A percentile compares a stretch with the other conserved stretches of the same genome.
phyloP scores from a whole-genome alignment of 2,329 filamentous ascomycete genomes.

The Diaporthe nobilis region DNA sequence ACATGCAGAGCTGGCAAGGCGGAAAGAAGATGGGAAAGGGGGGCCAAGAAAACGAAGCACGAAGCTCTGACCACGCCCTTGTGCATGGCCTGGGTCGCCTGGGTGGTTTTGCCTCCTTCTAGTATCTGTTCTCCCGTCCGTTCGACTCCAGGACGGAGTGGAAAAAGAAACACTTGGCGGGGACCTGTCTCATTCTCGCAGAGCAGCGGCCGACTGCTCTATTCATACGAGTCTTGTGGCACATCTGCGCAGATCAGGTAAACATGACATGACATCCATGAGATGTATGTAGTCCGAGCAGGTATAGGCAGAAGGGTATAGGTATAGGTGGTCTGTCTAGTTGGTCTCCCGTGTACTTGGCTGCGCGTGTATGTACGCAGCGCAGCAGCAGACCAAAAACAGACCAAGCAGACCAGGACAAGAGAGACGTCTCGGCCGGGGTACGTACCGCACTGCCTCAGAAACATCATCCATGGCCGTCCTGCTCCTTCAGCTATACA shows the following conservation, averaged over 20 bases:
- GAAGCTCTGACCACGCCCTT: constrained; percentile 29
- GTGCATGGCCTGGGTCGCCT: constrained; percentile 1
- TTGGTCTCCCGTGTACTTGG: not conserved
- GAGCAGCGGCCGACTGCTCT: constrained; percentile 27
- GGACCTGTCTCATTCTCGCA: constrained; percentile 18
- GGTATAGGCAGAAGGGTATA: constrained; percentile 8
- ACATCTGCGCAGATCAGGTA: constrained; percentile 29
- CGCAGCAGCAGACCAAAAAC: not conserved
- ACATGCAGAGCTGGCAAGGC: not conserved
- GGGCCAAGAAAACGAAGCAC: constrained; percentile 27
- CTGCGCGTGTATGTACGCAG: not conserved
- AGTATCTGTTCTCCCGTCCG: constrained; percentile 7
- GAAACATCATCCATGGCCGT: constrained; percentile 18
- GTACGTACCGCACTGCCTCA: constrained; percentile 28
- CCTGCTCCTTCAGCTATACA: constrained; percentile 7
- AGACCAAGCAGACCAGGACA: not conserved
- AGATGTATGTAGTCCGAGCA: constrained; percentile 12
- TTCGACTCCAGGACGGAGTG: not conserved
- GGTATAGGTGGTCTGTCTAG: not conserved
- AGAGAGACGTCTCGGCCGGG: not conserved
- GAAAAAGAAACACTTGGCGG: constrained; percentile 31
- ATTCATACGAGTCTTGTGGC: constrained; percentile 29
- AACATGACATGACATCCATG: constrained; percentile 23
- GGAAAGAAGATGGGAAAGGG: constrained; percentile 7
- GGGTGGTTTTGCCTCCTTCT: constrained; percentile 21